A percentile compares a stretch with the other conserved stretches of the same genome.
Conservation (phyloP, 2,329 filamentous ascomycete genomes). For the Pseudogymnoascus sp. region DNA sequence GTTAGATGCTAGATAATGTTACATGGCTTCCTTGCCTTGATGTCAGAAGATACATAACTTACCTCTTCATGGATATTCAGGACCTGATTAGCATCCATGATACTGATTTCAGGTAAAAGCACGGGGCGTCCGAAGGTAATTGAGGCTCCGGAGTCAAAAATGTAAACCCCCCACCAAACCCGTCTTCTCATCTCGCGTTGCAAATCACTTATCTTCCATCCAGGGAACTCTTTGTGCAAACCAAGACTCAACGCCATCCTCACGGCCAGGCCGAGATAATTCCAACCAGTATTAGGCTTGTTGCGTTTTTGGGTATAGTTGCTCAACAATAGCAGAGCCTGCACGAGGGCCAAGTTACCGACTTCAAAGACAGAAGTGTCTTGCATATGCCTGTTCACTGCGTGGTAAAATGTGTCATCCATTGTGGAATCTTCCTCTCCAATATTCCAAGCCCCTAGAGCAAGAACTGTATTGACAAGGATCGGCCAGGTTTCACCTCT, state of each 20-base stretch:
- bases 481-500: conserved; percentile 27
- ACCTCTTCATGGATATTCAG: conserved; percentile 18
- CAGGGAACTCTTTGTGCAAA: conserved; percentile 37
- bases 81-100: conserved; percentile 15
- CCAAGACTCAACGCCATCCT: conserved; percentile 43
- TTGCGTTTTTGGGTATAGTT: conserved; percentile 40
- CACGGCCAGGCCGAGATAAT: conserved; percentile 42
- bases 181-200: conserved; percentile 32
- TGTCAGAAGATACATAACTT: background rate
- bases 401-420: conserved; percentile 26
- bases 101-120: conserved; percentile 13
- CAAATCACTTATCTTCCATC: conserved; percentile 33
- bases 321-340: conserved; percentile 25
- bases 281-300: conserved; percentile 44
- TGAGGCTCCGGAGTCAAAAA: conserved; percentile 39
- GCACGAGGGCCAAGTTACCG: conserved; percentile 27
- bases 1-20: conserved; percentile 26
- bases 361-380: conserved; percentile 28
- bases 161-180: conserved; percentile 37
- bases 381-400: conserved; percentile 23
- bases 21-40: background rate
- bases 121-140: conserved; percentile 38
- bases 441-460: conserved; percentile 30
- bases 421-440: conserved; percentile 22
- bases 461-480: conserved; percentile 29